Evolutionary conservation across 2,329 filamentous ascomycete genomes (phyloP).

Genomic region (Alternaria viburni): DNA sequence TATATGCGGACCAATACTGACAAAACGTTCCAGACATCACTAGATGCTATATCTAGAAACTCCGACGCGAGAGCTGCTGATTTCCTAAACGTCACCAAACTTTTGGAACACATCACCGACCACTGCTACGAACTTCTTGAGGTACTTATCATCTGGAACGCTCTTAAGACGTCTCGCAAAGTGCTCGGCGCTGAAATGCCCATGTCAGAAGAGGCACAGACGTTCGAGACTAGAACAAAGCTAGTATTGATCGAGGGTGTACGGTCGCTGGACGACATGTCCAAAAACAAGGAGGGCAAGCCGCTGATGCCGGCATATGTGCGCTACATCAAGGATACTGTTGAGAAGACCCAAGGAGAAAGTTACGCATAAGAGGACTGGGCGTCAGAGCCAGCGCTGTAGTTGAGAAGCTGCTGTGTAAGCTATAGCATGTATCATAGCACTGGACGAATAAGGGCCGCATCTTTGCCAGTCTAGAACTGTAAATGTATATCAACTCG

Average conservation of each 20-base stretch:
- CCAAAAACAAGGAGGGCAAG: neutral
- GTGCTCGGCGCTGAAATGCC: constrained; percentile 49
- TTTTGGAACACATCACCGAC: constrained; percentile 1
- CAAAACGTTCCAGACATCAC: neutral
- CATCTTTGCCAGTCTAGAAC: neutral
- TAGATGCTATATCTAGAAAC: constrained; percentile 8
- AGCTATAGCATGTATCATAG: neutral
- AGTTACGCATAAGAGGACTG: neutral
- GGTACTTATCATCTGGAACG: constrained; percentile 51
- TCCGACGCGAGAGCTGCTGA: constrained; percentile 13
- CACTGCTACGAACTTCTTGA: constrained; percentile 34
- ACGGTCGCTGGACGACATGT: constrained; percentile 8
- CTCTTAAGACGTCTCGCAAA: constrained; percentile 50
- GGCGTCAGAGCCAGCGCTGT: neutral
- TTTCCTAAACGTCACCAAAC: constrained; percentile 3
- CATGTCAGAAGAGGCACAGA: constrained; percentile 27
- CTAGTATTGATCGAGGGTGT: constrained; percentile 11
- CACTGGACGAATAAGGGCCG: neutral
- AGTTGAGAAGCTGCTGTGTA: neutral
- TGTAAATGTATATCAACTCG: neutral
- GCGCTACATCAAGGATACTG: neutral
- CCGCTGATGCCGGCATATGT: neutral
- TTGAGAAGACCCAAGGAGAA: neutral
- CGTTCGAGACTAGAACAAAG: constrained; percentile 17
- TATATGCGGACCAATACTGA: neutral